Base-by-base conservation (phyloP, 345 rosid species). In the Zanthoxylum bungeanum region DNA sequence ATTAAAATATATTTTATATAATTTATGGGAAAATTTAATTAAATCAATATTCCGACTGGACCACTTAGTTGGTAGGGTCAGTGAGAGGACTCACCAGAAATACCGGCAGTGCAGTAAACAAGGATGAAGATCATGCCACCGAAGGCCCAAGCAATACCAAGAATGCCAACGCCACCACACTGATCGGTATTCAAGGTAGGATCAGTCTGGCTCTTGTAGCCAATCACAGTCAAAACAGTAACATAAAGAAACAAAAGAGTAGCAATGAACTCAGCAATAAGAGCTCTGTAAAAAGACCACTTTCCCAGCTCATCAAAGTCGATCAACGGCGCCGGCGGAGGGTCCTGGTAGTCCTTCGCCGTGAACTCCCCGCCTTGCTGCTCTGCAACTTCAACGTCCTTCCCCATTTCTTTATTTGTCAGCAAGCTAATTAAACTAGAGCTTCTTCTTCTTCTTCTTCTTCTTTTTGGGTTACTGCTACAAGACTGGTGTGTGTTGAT, bases 111-210 rank as follows among this genome's bases (percentile, higher is more conserved):
- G 84, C 97, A 93, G 85, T 93, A 93, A 75, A 93, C 97, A 50
- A 93, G 98, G 59, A 93, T 80, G 60, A 93, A 93, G 73, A 93
- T 93, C 97, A 93, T 93, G 85, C 98, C 98, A 68, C 98, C 98
- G 2, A 93, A 91, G 61, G 98, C 94, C 98, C 97, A 90, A 39
- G 98, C 97, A 34, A 93, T 93, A 25, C 98, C 98, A 14, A 93
- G 90, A 66, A 87, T 79, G 7, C 98, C 98, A 3, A 93, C 98
- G 6, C 98, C 94, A 1, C 90, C 88, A 30, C 98, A 93, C 0
- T 73, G 80, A 4, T 71, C 85, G 19, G 65, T 53, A 6, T 71
- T 57, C 78, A 62, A 27, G 34, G 24, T 6, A 0, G 71, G 24
- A 30, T 81, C 90, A 25, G 80, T 80, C 76, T 88, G 94, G 72